Evolutionary conservation across 208 protist genomes (phyloP), one percentile per base, ranked within the genome.

Genomic region (Angomonas deanei): DNA sequence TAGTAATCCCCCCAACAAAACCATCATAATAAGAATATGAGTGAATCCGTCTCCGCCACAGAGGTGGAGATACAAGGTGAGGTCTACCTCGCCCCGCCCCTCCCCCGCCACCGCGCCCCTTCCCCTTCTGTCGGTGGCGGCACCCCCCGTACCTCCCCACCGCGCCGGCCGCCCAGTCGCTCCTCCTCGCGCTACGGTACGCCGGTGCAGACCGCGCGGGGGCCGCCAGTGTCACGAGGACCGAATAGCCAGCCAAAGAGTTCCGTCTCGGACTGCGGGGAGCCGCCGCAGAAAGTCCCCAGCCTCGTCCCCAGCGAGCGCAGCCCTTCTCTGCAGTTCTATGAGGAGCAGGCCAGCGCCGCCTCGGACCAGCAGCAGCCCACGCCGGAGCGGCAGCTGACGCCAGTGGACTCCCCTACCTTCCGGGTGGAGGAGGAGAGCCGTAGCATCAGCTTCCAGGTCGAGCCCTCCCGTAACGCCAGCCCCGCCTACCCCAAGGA

Each of bases 121-220:
- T 62, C 61, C 10, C 36, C 36, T 8, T 8, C 36, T 15, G 36
- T 42, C 36, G 36, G 11, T 42, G 72, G 57, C n/a, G 42, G 63
- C 70, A 1, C 64, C 70, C 15, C 39, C 28, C 19, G 56, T 53
- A 38, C 34, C 33, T 19, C 57, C 53, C 63, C 74, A 21, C 69
- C 61, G 31, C 28, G 15, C 53, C 50, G 71, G 15, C 53, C 69
- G 24, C 78, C 70, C 0, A 68, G 69, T 36, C 71, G 67, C 42
- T 56, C 66, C 52, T 50, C 75, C 13, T 65, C 61, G 30, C 66
- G 68, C 30, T 32, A 53, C 55, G 28, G 39, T 38, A 74, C 66
- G 48, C 63, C 57, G 26, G 53, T 17, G 1, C 42, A 38, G 60
- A 64, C 13, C 59, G 21, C 50, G 55, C 30, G 28, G 55, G 48